Evolutionary conservation across 371 early-diverging fungal species (phyloP).

Genomic region (Dinochytrium kinnereticum): DNA sequence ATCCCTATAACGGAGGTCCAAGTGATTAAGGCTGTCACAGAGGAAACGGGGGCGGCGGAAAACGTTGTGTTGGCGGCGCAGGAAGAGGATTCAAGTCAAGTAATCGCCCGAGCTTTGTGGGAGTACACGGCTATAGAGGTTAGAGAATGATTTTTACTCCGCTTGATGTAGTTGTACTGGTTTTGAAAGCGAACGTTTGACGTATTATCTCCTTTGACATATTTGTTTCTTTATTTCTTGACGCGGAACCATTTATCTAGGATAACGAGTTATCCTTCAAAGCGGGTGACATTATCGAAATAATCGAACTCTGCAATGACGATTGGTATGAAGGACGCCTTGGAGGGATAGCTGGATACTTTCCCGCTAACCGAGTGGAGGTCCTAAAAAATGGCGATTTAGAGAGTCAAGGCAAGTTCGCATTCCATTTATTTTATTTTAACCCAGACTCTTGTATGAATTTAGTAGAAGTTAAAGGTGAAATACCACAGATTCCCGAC

Average conservation of each 20-base stretch:
- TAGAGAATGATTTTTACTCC: no score
- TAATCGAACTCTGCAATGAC: conserved; percentile 55
- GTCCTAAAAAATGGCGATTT: conserved; percentile 14
- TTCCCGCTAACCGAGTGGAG: conserved; percentile 57
- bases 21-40: neutral
- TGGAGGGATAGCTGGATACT: conserved; percentile 42
- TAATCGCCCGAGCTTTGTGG: conserved; percentile 38
- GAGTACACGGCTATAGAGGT: conserved; percentile 50
- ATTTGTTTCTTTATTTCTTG: neutral
- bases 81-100: neutral
- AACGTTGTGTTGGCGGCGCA: no score
- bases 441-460: no score
- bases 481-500: neutral
- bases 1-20: no score
- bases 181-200: no score
- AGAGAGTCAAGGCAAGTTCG: no score
- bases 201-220: neutral
- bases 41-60: neutral
- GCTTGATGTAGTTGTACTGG: no score
- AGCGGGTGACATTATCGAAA: conserved; percentile 47
- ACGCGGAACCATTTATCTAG: no score
- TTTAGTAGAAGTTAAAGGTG: no score
- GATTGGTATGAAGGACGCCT: conserved; percentile 61
- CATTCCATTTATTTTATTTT: neutral
- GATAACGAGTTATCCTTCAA: conserved; percentile 57